Evolutionary conservation across 2,329 filamentous ascomycete genomes (phyloP).

Genomic region (Hypoxylon sp.): DNA sequence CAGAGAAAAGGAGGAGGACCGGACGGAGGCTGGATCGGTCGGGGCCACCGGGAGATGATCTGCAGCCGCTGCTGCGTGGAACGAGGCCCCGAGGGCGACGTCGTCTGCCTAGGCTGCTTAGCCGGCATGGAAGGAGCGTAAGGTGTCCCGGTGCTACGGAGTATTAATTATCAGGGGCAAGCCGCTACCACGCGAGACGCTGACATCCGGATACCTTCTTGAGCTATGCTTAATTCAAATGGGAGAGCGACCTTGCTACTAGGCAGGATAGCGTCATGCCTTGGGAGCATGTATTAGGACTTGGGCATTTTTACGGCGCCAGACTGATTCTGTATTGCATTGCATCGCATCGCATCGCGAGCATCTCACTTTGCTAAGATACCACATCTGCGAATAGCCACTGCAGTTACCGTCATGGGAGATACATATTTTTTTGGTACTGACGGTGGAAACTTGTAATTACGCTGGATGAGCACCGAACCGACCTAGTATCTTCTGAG

Average conservation of each 20-base stretch:
- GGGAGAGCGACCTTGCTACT: background rate
- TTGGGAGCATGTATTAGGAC: constrained; percentile 1
- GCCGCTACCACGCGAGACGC: background rate
- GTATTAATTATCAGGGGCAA: background rate
- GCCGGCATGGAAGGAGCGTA: constrained; percentile 57
- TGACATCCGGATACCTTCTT: background rate
- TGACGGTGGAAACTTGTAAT: constrained; percentile 11
- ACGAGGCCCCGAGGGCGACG: constrained; percentile 71
- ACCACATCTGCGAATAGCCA: constrained; percentile 19
- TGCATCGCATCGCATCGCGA: constrained; percentile 20
- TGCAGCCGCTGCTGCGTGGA: constrained; percentile 79
- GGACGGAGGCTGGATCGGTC: constrained; percentile 49
- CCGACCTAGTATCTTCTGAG: background rate
- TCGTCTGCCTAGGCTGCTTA: constrained; percentile 75
- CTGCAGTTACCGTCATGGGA: constrained; percentile 6
- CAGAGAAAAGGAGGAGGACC: constrained; percentile 54
- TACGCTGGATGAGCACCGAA: constrained; percentile 1
- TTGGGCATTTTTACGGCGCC: constrained; percentile 23
- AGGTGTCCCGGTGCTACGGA: constrained; percentile 28
- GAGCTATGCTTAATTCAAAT: background rate
- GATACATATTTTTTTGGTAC: background rate
- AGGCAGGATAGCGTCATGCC: background rate
- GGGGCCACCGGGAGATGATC: constrained; percentile 65
- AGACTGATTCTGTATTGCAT: constrained; percentile 17
- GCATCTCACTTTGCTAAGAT: constrained; percentile 26